Evolutionary conservation across 495 filamentous ascomycete genomes (phyloP), one percentile per base, ranked within the genome.

Genomic region (Penicillium parvum): DNA sequence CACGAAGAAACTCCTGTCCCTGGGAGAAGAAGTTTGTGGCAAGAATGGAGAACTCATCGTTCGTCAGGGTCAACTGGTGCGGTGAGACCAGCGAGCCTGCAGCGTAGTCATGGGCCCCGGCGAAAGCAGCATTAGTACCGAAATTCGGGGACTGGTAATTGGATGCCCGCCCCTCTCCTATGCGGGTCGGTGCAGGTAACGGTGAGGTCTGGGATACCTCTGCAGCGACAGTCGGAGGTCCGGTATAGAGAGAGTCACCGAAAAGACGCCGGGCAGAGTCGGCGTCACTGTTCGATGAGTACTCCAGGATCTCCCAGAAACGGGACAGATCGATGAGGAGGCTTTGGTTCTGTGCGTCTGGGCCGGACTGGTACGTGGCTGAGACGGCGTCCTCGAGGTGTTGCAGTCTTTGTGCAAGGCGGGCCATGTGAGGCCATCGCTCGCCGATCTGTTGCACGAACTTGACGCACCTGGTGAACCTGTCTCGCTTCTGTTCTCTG

Each of bases 281-380:
- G 0, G 57, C 45, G 17, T 72, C 67, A 41, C 65, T 71, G 34
- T 67, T 66, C 6, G 69, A 71, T 8, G 69, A 67, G 37, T 73
- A 75, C 54, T 75, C 71, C 0, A 75, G 56, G 20, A 75, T 67
- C 41, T 75, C 69, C 63, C 69, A 75, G 50, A 75, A 75, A 21
- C 63, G 64, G 1, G 69, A 72, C 0, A 75, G 60, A 29, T 75
- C 71, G 12, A 75, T 73, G 0, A 73, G 47, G 10, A 75, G 58
- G 28, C 65, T 69, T 42, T 71, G 65, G 43, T 70, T 70, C 30
- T 68, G 68, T 1, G 60, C 52, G 11, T 50, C 57, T 0, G 64
- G 61, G 18, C 66, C 62, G 9, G 67, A 58, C 35, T 67, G 63
- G 37, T 73, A 69, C 9, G 71, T 66, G 9, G 69, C 61, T 7